Evolutionary conservation across 345 rosid genomes (phyloP).

Genomic region (Eutrema japonicum): DNA sequence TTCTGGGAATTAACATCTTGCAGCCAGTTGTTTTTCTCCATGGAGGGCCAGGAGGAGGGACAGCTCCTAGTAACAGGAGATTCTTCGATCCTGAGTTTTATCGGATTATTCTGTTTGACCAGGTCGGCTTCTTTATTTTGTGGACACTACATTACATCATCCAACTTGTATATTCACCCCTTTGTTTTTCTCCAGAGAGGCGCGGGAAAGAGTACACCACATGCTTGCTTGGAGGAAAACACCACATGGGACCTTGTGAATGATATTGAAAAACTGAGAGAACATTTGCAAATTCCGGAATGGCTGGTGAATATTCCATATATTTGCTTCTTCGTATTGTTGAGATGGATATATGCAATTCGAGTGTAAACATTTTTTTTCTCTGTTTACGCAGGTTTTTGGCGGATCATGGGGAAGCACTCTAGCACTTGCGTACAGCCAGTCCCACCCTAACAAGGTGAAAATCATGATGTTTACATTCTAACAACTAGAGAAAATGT

Average conservation of each 20-base stretch:
- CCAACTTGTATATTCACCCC: not conserved
- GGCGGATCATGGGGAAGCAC: conserved; percentile 99
- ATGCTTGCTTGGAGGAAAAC: conserved; percentile 93
- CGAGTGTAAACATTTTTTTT: not conserved
- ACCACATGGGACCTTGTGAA: conserved; percentile 88
- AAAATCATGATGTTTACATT: conserved; percentile 5
- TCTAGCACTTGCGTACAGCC: conserved; percentile 86
- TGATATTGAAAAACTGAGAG: conserved; percentile 88
- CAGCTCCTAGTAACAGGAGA: conserved; percentile 72
- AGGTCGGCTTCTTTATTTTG: conserved; percentile 50
- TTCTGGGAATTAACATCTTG: conserved; percentile 34
- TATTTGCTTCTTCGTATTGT: not conserved
- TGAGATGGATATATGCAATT: not conserved
- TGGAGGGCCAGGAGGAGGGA: conserved; percentile 99
- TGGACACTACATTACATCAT: not conserved
- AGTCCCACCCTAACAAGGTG: conserved; percentile 88
- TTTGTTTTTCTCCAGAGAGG: conserved; percentile 56
- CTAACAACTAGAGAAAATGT: conserved; percentile 16
- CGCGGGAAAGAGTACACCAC: conserved; percentile 95
- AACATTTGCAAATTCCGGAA: conserved; percentile 77
- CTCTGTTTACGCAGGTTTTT: conserved; percentile 63
- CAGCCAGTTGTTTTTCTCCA: conserved; percentile 98
- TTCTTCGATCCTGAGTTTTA: conserved; percentile 88
- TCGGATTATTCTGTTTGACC: conserved; percentile 84
- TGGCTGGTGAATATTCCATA: conserved; percentile 66